Percentiles rank a stretch among this genome's conserved stretches.
Conservation (phyloP, 108 stramenopile genomes). For the Cyclotella atomus region DNA sequence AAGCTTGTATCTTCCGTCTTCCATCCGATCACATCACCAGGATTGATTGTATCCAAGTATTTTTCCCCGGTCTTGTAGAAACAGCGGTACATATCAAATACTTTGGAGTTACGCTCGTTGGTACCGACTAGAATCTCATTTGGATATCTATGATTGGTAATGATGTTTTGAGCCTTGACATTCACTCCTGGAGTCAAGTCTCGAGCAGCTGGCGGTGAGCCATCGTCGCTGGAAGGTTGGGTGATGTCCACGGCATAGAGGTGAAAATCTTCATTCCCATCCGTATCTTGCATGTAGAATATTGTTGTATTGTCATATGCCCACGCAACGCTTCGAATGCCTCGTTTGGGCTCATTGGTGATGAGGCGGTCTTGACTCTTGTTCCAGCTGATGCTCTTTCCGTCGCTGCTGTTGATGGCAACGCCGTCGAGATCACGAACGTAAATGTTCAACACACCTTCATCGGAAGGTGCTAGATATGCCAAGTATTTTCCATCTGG, state of each 20-base stretch:
- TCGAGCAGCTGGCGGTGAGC: constrained; percentile 31
- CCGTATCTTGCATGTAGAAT: constrained; percentile 62
- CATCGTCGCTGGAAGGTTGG: neutral
- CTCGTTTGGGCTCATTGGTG: constrained; percentile 60
- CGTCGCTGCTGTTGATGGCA: neutral
- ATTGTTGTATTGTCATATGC: constrained; percentile 58
- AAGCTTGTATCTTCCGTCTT: constrained; percentile 55
- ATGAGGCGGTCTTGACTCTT: constrained; percentile 42
- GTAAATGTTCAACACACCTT: constrained; percentile 60
- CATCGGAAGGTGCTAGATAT: constrained; percentile 51
- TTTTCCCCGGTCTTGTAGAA: constrained; percentile 52
- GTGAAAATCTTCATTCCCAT: constrained; percentile 70
- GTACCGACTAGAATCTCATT: constrained; percentile 62
- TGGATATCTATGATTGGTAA: constrained; percentile 58
- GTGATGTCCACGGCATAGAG: constrained; percentile 53
- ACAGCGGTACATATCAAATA: constrained; percentile 52
- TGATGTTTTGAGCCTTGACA: constrained; percentile 63
- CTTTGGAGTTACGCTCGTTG: constrained; percentile 58
- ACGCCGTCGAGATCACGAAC: constrained; percentile 35
- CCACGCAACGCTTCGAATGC: constrained; percentile 58
- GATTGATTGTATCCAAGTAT: constrained; percentile 62
- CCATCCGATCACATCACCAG: constrained; percentile 65
- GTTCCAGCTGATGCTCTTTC: neutral
- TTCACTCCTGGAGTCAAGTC: constrained; percentile 66
- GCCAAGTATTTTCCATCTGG: constrained; percentile 53